These are phyloP conservation scores for Nakazawaea molendinolei DNA, from an alignment of 805 yeast species.

Conservation along the genomic window DNA sequence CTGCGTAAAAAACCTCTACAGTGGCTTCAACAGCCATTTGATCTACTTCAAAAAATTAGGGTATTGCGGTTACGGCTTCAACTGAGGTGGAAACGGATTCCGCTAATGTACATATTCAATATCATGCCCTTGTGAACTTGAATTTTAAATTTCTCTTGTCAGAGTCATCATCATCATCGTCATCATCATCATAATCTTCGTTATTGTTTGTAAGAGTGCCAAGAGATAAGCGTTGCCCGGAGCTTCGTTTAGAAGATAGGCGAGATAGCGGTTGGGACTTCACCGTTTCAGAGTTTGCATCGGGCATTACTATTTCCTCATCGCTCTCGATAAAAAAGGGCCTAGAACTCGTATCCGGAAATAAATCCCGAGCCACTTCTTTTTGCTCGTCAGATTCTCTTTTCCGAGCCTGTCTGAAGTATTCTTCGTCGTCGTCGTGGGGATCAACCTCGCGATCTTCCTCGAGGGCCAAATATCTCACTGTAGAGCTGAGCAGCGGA, in stretches of 20 bases:
- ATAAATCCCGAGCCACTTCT: too few relatives aligned
- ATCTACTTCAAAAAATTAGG: slow-evolving; percentile 15
- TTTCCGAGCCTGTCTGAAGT: not conserved
- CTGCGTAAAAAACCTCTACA: slow-evolving; percentile 13
- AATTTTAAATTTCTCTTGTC: slow-evolving; percentile 26
- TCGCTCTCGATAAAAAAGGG: too few relatives aligned
- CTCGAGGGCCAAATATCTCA: slow-evolving; percentile 6
- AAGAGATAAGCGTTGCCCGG: not conserved
- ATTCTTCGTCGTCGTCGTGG: slow-evolving; percentile 3
- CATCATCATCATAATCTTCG: slow-evolving; percentile 1
- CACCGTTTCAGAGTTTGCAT: too few relatives aligned
- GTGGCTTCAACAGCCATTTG: slow-evolving; percentile 13
- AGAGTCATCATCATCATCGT: slow-evolving; percentile 14
- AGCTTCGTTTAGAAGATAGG: too few relatives aligned
- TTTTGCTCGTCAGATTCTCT: not conserved
- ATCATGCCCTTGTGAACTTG: slow-evolving; percentile 18
- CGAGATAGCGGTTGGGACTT: too few relatives aligned
- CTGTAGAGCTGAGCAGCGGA: slow-evolving; percentile 3
- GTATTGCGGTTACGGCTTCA: slow-evolving; percentile 12
- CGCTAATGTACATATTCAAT: not conserved
- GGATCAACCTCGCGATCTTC: slow-evolving; percentile 1
- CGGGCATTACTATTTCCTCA: too few relatives aligned
- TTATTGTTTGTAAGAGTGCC: not conserved
- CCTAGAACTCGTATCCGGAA: too few relatives aligned
- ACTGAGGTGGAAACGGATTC: too few relatives aligned